These are phyloP conservation scores for Liquidambar formosana DNA, from an alignment of 164 flowering plant species.

Conservation along the genomic window DNA sequence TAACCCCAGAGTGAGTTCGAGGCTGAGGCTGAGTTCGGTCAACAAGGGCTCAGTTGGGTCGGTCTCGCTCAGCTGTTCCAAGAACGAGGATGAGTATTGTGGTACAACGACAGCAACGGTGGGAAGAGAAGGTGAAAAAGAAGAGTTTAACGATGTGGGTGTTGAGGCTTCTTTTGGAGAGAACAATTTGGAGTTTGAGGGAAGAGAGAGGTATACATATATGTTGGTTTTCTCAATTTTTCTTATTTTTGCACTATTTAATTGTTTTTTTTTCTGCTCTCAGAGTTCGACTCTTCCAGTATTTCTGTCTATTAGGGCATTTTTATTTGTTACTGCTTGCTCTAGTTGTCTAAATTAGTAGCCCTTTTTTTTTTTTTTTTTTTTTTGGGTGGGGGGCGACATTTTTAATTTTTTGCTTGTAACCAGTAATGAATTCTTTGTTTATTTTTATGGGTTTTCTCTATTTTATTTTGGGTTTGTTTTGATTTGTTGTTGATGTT, in stretches of 20 bases:
- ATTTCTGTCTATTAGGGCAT: too few species aligned
- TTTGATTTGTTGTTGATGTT: too few species aligned
- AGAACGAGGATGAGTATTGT: conserved; percentile 8
- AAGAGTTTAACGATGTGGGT: conserved; percentile 23
- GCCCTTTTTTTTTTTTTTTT: too few species aligned
- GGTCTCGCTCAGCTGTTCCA: conserved; percentile 15
- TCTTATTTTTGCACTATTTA: background rate
- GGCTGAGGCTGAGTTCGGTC: conserved; percentile 23
- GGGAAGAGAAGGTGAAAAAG: background rate
- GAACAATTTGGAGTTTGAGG: conserved; percentile 57
- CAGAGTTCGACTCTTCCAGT: too few species aligned
- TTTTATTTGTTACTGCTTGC: too few species aligned
- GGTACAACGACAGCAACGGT: too few species aligned
- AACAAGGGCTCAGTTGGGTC: conserved; percentile 29
- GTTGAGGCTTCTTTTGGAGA: conserved; percentile 66
- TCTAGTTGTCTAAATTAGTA: too few species aligned
- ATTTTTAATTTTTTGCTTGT: too few species aligned
- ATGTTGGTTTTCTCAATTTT: background rate
- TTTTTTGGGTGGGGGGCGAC: too few species aligned
- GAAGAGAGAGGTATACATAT: conserved; percentile 55
- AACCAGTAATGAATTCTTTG: too few species aligned
- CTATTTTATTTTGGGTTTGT: too few species aligned
- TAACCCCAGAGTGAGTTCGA: conserved; percentile 10
- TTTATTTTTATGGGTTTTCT: too few species aligned
- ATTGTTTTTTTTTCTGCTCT: background rate